A percentile compares a stretch with the other conserved stretches of the same genome.
These are phyloP conservation scores for Trypanosoma platydactyli DNA, from an alignment of 208 protist genomes.

Conservation along the genomic window DNA sequence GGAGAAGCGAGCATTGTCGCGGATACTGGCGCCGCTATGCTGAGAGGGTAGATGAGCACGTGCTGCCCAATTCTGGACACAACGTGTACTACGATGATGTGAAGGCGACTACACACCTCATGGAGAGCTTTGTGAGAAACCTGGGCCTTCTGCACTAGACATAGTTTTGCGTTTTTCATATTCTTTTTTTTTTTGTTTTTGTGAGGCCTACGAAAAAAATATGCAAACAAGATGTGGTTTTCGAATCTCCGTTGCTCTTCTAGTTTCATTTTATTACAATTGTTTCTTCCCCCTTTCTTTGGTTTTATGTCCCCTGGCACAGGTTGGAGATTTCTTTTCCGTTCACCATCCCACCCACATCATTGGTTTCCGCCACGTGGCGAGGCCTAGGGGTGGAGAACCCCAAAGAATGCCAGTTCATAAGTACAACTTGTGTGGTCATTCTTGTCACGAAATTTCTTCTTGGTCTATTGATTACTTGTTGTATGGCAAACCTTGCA, in stretches of 20 bases:
- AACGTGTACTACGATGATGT: constrained; percentile 60
- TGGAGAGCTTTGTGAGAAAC: constrained; percentile 32
- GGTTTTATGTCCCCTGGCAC: too few species aligned
- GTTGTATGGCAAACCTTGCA: too few species aligned
- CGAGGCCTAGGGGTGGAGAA: too few species aligned
- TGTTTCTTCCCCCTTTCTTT: too few species aligned
- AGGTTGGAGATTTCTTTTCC: too few species aligned
- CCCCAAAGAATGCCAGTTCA: too few species aligned
- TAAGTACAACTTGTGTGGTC: too few species aligned
- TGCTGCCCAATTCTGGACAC: constrained; percentile 49
- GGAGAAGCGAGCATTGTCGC: constrained; percentile 18
- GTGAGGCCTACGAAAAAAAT: not conserved
- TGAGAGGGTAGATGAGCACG: constrained; percentile 35
- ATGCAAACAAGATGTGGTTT: not conserved
- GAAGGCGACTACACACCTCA: constrained; percentile 26
- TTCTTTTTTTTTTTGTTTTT: not conserved
- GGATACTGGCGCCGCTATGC: constrained; percentile 40
- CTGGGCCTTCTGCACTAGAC: constrained; percentile 10
- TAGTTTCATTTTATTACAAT: constrained; percentile 1
- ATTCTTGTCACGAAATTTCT: too few species aligned
- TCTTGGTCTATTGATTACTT: too few species aligned
- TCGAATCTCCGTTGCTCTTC: not conserved
- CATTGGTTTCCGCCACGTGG: too few species aligned
- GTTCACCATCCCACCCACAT: too few species aligned
- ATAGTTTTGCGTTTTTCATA: not conserved